Conservation (phyloP, 2,329 filamentous ascomycete genomes). For the Pseudogymnoascus sp. region DNA sequence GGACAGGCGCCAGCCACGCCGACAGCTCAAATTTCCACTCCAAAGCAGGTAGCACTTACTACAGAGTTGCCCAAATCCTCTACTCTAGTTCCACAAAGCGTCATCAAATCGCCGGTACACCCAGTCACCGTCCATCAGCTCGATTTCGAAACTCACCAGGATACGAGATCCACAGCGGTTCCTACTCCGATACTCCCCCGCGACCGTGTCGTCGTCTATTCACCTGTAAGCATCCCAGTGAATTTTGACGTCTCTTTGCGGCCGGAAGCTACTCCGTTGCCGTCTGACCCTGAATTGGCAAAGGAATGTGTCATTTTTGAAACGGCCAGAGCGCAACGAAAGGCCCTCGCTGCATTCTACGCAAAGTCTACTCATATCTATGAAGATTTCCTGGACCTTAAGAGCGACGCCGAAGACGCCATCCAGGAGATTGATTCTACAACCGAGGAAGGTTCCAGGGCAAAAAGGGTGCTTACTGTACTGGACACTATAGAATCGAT, state of each 20-base stretch:
- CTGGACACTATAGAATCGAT: neutral
- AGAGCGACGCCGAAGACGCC: neutral
- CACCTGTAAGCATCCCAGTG: neutral
- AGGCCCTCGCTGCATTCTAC: neutral
- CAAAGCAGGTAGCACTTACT: neutral
- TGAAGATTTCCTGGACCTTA: neutral
- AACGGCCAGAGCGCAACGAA: neutral
- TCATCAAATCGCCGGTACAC: neutral
- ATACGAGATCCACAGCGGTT: neutral
- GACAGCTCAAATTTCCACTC: neutral
- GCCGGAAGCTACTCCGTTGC: neutral
- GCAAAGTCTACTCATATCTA: neutral
- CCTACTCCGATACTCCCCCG: neutral
- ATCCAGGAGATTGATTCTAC: neutral
- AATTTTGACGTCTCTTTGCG: neutral
- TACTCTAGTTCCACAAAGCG: neutral
- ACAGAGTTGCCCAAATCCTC: neutral
- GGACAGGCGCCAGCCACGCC: neutral
- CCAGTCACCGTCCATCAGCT: neutral
- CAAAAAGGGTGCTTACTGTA: neutral
- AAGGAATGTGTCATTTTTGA: neutral
- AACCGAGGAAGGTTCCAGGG: neutral
- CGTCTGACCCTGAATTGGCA: neutral
- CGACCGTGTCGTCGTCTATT: neutral
- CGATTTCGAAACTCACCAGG: neutral